Evolutionary conservation across 192 early-diverging fungal species (phyloP).

Genomic region (Coemansia sp.): DNA sequence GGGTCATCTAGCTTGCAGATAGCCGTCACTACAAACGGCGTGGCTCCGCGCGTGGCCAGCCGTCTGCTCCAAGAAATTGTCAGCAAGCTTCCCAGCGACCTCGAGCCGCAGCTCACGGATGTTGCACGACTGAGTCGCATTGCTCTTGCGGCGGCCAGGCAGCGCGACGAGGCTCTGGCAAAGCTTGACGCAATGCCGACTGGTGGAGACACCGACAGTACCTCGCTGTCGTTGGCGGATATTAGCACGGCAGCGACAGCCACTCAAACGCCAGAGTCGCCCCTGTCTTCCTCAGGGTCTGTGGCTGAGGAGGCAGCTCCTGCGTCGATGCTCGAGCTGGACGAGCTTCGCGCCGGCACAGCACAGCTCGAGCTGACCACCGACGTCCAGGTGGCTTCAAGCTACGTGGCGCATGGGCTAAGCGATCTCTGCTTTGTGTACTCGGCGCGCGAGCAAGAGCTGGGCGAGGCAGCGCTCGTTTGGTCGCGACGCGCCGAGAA

Average conservation of each 20-base stretch:
- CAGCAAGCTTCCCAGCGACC: slow-evolving; percentile 57
- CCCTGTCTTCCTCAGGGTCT: slow-evolving; percentile 28
- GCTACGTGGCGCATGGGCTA: slow-evolving; percentile 76
- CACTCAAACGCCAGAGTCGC: slow-evolving; percentile 30
- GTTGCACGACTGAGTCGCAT: slow-evolving; percentile 54
- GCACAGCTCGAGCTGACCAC: slow-evolving; percentile 31
- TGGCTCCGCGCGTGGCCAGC: slow-evolving; percentile 66
- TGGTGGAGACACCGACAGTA: slow-evolving; percentile 36
- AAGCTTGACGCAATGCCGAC: slow-evolving; percentile 47
- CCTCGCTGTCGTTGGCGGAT: slow-evolving; percentile 23
- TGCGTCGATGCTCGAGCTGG: slow-evolving; percentile 20
- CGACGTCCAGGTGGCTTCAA: slow-evolving; percentile 65
- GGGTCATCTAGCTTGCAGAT: slow-evolving; percentile 70
- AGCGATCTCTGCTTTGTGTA: slow-evolving; percentile 85
- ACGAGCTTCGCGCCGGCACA: slow-evolving; percentile 11
- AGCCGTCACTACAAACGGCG: slow-evolving; percentile 75
- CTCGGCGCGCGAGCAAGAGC: slow-evolving; percentile 60
- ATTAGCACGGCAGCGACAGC: slow-evolving; percentile 31
- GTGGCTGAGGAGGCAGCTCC: slow-evolving; percentile 24
- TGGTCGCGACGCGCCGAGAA: slow-evolving; percentile 66
- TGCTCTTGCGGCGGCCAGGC: slow-evolving; percentile 54
- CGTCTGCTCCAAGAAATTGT: slow-evolving; percentile 65
- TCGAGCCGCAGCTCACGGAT: slow-evolving; percentile 62
- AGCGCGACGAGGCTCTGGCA: slow-evolving; percentile 35
- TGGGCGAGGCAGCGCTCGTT: slow-evolving; percentile 62